phyloP scores from a whole-genome alignment of 176 grass and related monocot species.

The Calamus simplicifolius region DNA sequence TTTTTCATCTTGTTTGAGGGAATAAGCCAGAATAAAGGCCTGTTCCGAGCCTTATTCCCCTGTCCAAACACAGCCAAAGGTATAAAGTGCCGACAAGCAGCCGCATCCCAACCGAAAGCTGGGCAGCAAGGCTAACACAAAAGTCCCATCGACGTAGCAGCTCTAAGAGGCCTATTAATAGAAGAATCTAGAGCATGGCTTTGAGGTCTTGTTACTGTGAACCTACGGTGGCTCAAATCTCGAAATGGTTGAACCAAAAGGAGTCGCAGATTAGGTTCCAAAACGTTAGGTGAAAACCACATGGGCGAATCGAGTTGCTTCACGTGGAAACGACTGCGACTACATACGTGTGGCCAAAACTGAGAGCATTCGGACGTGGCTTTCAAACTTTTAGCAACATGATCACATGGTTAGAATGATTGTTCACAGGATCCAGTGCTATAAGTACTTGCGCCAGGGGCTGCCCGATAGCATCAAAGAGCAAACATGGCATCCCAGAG shows the following conservation, averaged over 20 bases:
- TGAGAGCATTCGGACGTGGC: neutral
- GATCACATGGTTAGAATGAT: constrained; percentile 36
- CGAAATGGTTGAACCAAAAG: neutral
- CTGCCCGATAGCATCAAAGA: constrained; percentile 2
- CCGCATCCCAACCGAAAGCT: no score
- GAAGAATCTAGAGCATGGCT: no score
- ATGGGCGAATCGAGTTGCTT: constrained; percentile 18
- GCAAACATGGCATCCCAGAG: constrained; percentile 26
- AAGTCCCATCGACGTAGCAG: no score
- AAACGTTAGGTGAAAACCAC: constrained; percentile 48
- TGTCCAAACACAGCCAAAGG: no score
- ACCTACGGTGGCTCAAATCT: no score
- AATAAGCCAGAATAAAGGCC: no score
- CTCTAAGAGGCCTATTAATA: no score
- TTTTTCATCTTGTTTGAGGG: no score
- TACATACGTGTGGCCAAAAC: constrained; percentile 1
- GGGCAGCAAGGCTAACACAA: no score
- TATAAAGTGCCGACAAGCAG: no score
- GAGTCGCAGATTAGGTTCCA: constrained; percentile 45
- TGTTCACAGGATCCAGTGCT: constrained; percentile 7
- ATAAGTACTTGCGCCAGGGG: constrained; percentile 22
- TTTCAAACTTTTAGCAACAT: constrained; percentile 35
- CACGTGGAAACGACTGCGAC: neutral
- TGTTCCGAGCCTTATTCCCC: no score
- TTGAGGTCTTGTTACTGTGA: no score